phyloP scores from a whole-genome alignment of 306 rosid species.

The Trifolium subterraneum region DNA sequence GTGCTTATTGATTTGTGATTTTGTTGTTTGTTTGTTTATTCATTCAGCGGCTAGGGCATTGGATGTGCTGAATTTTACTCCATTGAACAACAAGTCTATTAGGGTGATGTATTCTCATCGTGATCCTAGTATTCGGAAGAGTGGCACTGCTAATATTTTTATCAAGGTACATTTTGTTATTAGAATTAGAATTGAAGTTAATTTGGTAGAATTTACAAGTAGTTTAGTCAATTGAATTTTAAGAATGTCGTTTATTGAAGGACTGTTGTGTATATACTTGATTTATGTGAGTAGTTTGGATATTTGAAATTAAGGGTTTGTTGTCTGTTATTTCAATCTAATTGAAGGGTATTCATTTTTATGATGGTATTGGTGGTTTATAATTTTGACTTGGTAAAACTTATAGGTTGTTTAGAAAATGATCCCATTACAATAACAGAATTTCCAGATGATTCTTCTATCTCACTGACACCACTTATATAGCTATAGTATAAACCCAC shows the following conservation, averaged over 20 bases:
- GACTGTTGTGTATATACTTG: no score
- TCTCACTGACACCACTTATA: no score
- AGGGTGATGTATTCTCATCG: constrained; percentile 72
- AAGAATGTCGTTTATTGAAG: no score
- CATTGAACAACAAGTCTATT: constrained; percentile 64
- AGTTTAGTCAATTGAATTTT: no score
- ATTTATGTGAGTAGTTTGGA: not conserved
- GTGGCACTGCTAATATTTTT: constrained; percentile 72
- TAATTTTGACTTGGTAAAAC: not conserved
- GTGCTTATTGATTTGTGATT: not conserved
- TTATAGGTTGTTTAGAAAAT: not conserved
- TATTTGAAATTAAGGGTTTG: no score
- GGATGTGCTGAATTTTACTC: constrained; percentile 65
- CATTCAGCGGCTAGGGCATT: constrained; percentile 49
- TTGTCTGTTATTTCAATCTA: no score
- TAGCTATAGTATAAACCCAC: no score
- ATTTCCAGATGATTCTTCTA: no score
- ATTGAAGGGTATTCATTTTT: no score
- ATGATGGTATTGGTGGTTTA: no score
- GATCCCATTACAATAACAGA: no score
- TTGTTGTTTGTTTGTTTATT: constrained; percentile 27
- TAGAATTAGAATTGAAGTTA: not conserved
- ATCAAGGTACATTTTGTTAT: constrained; percentile 50
- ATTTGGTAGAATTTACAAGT: not conserved
- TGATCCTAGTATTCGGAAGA: constrained; percentile 71